A percentile compares a stretch with the other conserved stretches of the same genome.
Conservation (phyloP, 2,329 filamentous ascomycete species). For the Thermomyces lanuginosus region DNA sequence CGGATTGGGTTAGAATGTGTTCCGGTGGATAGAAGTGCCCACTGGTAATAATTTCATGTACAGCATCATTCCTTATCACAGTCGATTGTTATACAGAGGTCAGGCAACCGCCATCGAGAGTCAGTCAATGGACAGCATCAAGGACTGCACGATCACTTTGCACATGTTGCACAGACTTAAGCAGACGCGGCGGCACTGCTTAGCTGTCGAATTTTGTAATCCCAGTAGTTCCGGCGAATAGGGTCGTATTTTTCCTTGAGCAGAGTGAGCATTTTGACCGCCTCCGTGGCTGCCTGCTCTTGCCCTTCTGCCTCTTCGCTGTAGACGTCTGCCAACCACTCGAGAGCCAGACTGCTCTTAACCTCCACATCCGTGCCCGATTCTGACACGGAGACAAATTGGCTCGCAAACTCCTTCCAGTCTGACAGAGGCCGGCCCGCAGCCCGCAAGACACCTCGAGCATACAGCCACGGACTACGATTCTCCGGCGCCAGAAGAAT, state of each 20-base stretch:
- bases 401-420: conserved; percentile 37
- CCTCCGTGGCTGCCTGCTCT: conserved; percentile 31
- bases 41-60: too few species aligned
- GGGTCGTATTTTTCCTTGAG: conserved; percentile 79
- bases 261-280: conserved; percentile 52
- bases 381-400: conserved; percentile 36
- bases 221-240: conserved; percentile 83
- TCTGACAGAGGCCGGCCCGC: conserved; percentile 36
- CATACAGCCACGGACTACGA: conserved; percentile 84
- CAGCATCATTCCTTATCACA: too few species aligned
- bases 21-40: too few species aligned
- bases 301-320: conserved; percentile 24
- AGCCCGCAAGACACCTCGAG: conserved; percentile 58
- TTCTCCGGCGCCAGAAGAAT: conserved; percentile 78
- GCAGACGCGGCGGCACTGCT: neutral
- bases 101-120: too few species aligned
- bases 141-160: neutral
- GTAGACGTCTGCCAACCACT: conserved; percentile 34
- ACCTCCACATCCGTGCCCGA: conserved; percentile 27
- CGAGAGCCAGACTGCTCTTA: conserved; percentile 42
- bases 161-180: neutral
- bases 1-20: too few species aligned
- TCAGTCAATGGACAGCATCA: too few species aligned
- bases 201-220: conserved; percentile 43
- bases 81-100: too few species aligned